Evolutionary conservation across 2,329 filamentous ascomycete species (phyloP).

Genomic region (Trichoderma sp.): DNA sequence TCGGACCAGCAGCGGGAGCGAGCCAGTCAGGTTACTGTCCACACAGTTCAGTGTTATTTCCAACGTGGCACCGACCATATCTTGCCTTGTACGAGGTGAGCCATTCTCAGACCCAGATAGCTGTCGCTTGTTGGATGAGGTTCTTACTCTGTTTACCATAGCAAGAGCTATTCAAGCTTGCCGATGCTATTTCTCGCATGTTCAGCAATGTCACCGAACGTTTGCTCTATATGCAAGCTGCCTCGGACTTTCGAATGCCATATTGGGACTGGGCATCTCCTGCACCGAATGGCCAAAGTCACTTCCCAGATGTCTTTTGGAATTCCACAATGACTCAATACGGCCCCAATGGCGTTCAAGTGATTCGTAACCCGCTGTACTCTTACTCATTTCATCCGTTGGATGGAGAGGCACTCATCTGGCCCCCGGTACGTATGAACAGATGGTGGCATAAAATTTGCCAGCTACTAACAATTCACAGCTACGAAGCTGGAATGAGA

Average conservation of each 20-base stretch:
- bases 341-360: constrained; percentile 54
- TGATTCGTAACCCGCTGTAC: constrained; percentile 60
- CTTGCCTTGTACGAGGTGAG: constrained; percentile 58
- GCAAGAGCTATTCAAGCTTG: constrained; percentile 39
- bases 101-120: neutral
- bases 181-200: constrained; percentile 44
- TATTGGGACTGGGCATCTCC: constrained; percentile 58
- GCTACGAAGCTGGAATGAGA: constrained; percentile 59
- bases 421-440: constrained; percentile 51
- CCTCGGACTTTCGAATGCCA: constrained; percentile 51
- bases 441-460: neutral
- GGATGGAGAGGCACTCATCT: constrained; percentile 55
- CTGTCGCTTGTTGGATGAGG: neutral
- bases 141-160: constrained; percentile 23
- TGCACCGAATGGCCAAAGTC: constrained; percentile 47
- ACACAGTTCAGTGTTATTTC: constrained; percentile 72
- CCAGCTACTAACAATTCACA: constrained; percentile 27
- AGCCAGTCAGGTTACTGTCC: constrained; percentile 68
- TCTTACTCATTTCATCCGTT: constrained; percentile 60
- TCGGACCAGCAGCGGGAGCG: constrained; percentile 48
- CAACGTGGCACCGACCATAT: constrained; percentile 82
- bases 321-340: constrained; percentile 50
- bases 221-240: constrained; percentile 49
- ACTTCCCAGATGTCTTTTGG: constrained; percentile 45
- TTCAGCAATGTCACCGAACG: constrained; percentile 47